Conservation (phyloP, 495 filamentous ascomycete genomes). For the Aspergillus ellipticus region DNA sequence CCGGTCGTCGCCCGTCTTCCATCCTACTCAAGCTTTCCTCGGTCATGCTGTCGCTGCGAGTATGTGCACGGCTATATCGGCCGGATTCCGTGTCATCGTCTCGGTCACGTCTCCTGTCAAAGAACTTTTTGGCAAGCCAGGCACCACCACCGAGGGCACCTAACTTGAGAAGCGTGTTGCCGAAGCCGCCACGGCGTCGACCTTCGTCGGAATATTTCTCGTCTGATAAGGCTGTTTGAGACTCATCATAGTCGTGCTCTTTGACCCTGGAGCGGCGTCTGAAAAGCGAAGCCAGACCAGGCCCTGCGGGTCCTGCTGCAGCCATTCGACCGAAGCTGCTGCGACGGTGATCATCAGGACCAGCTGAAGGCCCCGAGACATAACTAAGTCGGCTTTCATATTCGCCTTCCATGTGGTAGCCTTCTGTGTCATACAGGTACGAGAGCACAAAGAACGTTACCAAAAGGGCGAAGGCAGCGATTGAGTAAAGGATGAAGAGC, state of each 20-base stretch:
- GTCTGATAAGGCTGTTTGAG: conserved; percentile 52
- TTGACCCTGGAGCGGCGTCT: conserved; percentile 38
- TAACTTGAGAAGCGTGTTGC: conserved; percentile 61
- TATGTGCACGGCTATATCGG: conserved; percentile 43
- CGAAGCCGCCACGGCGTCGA: conserved; percentile 51
- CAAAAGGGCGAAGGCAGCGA: conserved; percentile 66
- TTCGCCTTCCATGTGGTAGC: conserved; percentile 42
- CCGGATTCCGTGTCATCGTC: conserved; percentile 56
- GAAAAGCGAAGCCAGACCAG: conserved; percentile 57
- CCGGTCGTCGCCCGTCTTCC: conserved; percentile 40
- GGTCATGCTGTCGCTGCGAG: conserved; percentile 39
- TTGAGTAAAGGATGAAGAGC: conserved; percentile 78
- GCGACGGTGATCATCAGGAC: conserved; percentile 31
- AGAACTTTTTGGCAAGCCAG: conserved; percentile 59
- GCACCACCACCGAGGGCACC: conserved; percentile 65
- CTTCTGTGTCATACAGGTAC: conserved; percentile 55
- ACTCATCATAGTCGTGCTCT: conserved; percentile 37
- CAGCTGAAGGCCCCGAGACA: conserved; percentile 37
- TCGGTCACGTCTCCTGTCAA: conserved; percentile 54
- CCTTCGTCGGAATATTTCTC: conserved; percentile 58
- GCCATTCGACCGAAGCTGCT: conserved; percentile 36
- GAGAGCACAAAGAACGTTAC: conserved; percentile 69
- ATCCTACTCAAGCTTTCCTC: conserved; percentile 41
- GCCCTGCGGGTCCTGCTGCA: conserved; percentile 55
- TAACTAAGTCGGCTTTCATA: conserved; percentile 55